Base-by-base conservation (phyloP, 495 filamentous ascomycete genomes). In the Aspergillus saccharolyticus region DNA sequence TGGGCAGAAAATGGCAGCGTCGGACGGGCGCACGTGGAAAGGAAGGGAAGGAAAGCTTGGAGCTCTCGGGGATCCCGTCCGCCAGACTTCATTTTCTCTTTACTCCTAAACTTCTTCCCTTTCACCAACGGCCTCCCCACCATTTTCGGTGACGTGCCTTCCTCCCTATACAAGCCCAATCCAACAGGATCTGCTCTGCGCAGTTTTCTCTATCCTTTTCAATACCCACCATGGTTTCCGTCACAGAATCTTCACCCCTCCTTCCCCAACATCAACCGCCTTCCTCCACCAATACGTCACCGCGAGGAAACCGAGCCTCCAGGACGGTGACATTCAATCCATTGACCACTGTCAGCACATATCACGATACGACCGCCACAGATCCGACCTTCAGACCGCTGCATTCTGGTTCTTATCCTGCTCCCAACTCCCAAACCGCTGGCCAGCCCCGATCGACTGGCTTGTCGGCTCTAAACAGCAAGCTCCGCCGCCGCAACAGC, bases 381-480 rank as follows among this genome's bases (percentile, higher is more conserved):
- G 73, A 76, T 56, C 69, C 79, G 16, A 68, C 75, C n/a, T 74
- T 74, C 28, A 70, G 71, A 19, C 72, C 71, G 42, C 63, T 78
- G 62, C 70, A 74, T 56, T 66, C 71, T 49, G 62, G 70, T 21
- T 69, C 75, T 56, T 65, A 73, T 53, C 70, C 73, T 14, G 66
- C 72, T 53, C 66, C 69, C 51, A 70, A 65, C 64, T 55, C 66
- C 19, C 66, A 72, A 52, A 62, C 69, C 45, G 57, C 57, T 24
- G 33, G 33, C 33, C 65, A 66, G 18, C 63, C 58, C 51, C 63
- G 71, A 44, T 52, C 75, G 42, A 73, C 72, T 43, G 77, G 79
- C 76, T 82, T 96, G 17, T 90, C 91, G 1, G 81, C 87, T 2
- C 72, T 96, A 62, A 96, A 96, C 68, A 90, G 77, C 79, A 94